These are phyloP conservation scores for Alnus rubra DNA, from an alignment of 306 rosid species.

Conservation along the genomic window DNA sequence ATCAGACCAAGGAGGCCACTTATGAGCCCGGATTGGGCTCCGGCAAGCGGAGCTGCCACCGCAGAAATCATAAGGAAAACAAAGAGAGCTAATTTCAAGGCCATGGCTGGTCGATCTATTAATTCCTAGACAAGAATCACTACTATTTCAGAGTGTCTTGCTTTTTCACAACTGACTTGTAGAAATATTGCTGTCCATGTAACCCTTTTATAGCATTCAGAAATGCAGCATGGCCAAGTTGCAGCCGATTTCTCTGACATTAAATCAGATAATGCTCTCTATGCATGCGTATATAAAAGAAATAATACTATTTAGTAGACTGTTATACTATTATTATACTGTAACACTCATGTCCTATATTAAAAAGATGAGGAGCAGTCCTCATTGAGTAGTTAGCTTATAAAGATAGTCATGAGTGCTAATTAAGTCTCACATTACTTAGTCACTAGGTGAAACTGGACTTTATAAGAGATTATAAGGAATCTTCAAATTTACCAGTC, in stretches of 20 bases:
- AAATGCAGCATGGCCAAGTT: slow-evolving; percentile 9
- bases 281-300: neutral
- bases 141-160: neutral
- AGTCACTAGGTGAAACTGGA: too few species aligned
- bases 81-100: slow-evolving; percentile 16
- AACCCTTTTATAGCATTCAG: slow-evolving; percentile 10
- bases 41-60: slow-evolving; percentile 11
- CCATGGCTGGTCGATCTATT: slow-evolving; percentile 14
- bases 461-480: too few species aligned
- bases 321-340: too few species aligned
- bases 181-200: neutral
- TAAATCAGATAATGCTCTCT: neutral
- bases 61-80: slow-evolving; percentile 16
- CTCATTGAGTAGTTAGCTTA: too few species aligned
- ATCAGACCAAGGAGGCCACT: slow-evolving; percentile 2
- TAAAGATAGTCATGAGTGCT: too few species aligned
- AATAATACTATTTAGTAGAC: too few species aligned
- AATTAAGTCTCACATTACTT: too few species aligned
- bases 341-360: too few species aligned
- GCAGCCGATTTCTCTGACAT: slow-evolving; percentile 1
- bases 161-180: neutral
- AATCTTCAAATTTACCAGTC: too few species aligned
- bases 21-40: slow-evolving; percentile 8
- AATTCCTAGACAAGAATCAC: too few species aligned
- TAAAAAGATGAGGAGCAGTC: too few species aligned